Conservation (phyloP, 352 stramenopile genomes). For the Elongisporangium senticosum region DNA sequence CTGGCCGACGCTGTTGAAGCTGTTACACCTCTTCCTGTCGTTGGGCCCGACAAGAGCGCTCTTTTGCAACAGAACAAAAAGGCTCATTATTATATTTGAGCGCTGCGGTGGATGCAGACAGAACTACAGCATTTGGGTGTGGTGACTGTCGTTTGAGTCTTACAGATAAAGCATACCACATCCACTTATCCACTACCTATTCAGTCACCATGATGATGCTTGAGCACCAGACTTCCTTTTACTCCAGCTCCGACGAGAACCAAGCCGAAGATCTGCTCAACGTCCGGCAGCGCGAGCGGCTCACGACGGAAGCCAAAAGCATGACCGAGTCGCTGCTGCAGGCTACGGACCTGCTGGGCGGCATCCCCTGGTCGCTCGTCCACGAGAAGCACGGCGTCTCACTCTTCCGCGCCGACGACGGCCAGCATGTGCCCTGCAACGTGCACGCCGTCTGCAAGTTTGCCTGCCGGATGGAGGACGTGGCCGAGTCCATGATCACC, state of each 20-base stretch:
- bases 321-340: conserved; percentile 78
- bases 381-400: conserved; percentile 82
- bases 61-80: background rate
- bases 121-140: background rate
- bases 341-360: conserved; percentile 66
- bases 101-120: background rate
- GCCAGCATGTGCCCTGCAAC: conserved; percentile 66
- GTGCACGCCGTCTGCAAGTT: conserved; percentile 85
- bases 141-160: background rate
- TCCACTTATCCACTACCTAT: background rate
- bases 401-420: conserved; percentile 67
- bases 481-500: conserved; percentile 79
- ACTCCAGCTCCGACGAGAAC: conserved; percentile 14
- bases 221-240: conserved; percentile 7
- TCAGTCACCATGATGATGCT: background rate
- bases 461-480: conserved; percentile 71
- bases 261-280: conserved; percentile 14
- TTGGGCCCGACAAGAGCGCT: background rate
- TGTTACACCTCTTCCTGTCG: background rate
- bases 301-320: conserved; percentile 68
- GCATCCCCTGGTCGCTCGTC: conserved; percentile 65
- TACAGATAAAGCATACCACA: background rate
- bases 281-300: conserved; percentile 56
- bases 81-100: background rate
- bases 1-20: background rate